These are phyloP conservation scores for Monotropa hypopitys DNA, from an alignment of 179 eudicot species.

Conservation along the genomic window DNA sequence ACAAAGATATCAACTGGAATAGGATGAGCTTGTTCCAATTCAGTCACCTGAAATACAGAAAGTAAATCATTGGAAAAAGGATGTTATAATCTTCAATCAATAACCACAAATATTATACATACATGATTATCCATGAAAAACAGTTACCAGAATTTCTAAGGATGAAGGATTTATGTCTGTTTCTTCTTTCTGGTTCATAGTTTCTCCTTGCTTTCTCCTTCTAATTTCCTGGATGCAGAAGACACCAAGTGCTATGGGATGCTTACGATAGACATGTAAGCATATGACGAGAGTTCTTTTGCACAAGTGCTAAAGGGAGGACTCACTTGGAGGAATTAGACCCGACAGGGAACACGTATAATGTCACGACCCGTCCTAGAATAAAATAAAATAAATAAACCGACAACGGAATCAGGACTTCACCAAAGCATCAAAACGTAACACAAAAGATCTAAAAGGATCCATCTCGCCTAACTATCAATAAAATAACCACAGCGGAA, in stretches of 20 bases:
- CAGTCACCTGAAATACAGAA: conserved; percentile 42
- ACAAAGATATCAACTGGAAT: conserved; percentile 68
- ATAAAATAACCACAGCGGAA: too few species aligned
- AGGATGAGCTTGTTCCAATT: conserved; percentile 55
- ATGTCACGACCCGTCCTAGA: too few species aligned
- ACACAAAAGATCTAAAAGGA: too few species aligned
- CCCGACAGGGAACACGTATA: neutral
- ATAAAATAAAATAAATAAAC: too few species aligned
- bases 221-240: conserved; percentile 48
- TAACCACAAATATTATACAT: neutral
- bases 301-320: too few species aligned
- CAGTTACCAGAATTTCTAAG: conserved; percentile 45
- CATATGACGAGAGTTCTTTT: neutral
- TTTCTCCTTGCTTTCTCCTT: conserved; percentile 58
- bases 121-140: neutral
- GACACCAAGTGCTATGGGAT: neutral
- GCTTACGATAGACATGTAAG: neutral
- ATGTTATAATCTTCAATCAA: neutral
- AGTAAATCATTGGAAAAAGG: neutral
- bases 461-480: too few species aligned
- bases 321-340: neutral
- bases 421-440: too few species aligned
- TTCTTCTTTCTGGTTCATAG: conserved; percentile 33
- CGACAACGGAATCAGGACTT: too few species aligned
- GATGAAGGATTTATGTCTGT: conserved; percentile 32